A percentile compares a stretch with the other conserved stretches of the same genome.
Conservation (phyloP, 179 eudicot genomes). For the Spinacia oleracea region DNA sequence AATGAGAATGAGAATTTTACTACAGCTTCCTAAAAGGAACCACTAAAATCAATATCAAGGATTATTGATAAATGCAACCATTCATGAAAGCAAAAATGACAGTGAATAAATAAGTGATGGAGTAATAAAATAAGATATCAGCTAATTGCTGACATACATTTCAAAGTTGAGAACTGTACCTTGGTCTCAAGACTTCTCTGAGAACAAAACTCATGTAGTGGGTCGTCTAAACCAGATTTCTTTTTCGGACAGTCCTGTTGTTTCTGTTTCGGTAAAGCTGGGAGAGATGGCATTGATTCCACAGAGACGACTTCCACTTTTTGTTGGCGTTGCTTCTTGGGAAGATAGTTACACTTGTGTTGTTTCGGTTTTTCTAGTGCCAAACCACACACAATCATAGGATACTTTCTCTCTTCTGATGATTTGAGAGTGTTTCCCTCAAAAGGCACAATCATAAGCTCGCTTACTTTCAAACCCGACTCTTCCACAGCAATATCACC, state of each 20-base stretch:
- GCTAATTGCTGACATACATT: neutral
- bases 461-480: slow-evolving; percentile 7
- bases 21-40: neutral
- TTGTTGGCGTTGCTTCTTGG: neutral
- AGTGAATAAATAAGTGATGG: neutral
- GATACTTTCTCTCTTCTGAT: slow-evolving; percentile 1
- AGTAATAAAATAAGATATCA: slow-evolving; percentile 9
- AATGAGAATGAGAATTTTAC: neutral
- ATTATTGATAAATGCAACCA: too few relatives aligned
- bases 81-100: too few relatives aligned
- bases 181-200: slow-evolving; percentile 20
- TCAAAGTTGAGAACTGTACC: slow-evolving; percentile 18
- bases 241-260: too few relatives aligned
- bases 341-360: neutral
- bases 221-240: neutral
- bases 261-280: neutral
- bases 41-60: neutral
- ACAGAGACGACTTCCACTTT: neutral
- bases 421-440: slow-evolving; percentile 9
- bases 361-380: neutral
- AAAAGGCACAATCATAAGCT: slow-evolving; percentile 29
- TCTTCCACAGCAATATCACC: neutral
- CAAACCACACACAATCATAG: slow-evolving; percentile 32
- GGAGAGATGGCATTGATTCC: slow-evolving; percentile 3
- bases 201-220: neutral